Conservation (phyloP, 78 protist genomes). For the Chrysochromulina parva region DNA sequence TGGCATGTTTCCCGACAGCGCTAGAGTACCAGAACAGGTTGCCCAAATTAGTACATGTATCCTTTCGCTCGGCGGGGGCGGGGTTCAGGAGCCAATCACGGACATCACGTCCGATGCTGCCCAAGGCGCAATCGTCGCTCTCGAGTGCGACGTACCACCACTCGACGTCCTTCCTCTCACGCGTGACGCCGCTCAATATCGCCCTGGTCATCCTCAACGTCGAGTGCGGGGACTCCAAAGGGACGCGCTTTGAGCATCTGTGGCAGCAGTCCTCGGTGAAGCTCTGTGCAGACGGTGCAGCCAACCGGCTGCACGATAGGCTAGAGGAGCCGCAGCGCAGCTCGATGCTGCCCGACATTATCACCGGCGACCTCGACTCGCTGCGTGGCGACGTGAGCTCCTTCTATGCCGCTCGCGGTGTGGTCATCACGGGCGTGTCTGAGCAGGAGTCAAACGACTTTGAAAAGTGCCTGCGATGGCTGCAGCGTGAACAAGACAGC, state of each 20-base stretch:
- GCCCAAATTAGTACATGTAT: no score
- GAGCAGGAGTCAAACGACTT: neutral
- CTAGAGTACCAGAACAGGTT: no score
- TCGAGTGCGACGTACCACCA: neutral
- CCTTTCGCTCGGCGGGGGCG: no score
- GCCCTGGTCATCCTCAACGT: neutral
- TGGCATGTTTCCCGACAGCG: no score
- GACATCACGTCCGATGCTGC: no score
- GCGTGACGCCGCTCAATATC: neutral
- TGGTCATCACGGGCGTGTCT: neutral
- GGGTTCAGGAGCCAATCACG: no score
- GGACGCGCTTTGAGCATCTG: neutral
- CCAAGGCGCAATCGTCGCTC: no score
- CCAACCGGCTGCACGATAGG: neutral
- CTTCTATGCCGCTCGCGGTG: neutral
- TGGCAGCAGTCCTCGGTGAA: neutral
- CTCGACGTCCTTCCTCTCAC: neutral
- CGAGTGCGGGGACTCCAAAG: neutral
- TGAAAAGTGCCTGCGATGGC: neutral
- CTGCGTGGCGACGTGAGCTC: neutral
- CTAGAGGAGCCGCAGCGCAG: neutral
- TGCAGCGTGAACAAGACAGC: neutral
- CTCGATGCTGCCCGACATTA: neutral
- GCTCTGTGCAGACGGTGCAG: neutral
- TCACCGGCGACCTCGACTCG: neutral